A percentile compares a stretch with the other conserved stretches of the same genome.
These are phyloP conservation scores for Coniella lustricola DNA, from an alignment of 2,329 filamentous ascomycete species.

Conservation along the genomic window DNA sequence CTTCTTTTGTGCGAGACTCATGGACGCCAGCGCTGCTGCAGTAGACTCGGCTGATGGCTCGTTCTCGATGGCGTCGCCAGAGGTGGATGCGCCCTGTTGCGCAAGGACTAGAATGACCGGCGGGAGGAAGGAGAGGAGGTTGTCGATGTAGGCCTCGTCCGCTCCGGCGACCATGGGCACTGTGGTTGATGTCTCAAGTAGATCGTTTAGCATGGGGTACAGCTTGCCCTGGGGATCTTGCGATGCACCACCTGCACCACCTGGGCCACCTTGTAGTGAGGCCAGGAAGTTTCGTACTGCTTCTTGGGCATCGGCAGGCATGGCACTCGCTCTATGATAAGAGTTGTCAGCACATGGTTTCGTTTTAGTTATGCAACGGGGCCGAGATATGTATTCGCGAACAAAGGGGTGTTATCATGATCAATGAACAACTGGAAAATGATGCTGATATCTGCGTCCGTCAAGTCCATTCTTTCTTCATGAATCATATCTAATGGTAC, in stretches of 20 bases:
- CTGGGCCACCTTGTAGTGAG: constrained; percentile 59
- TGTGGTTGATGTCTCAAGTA: constrained; percentile 71
- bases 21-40: constrained; percentile 65
- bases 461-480: constrained; percentile 12
- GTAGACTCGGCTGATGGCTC: constrained; percentile 64
- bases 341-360: constrained; percentile 15
- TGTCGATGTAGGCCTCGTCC: constrained; percentile 61
- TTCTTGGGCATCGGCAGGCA: constrained; percentile 61
- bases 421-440: not conserved
- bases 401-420: constrained; percentile 20
- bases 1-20: constrained; percentile 72
- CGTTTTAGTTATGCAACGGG: not conserved
- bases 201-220: constrained; percentile 79
- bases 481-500: constrained; percentile 16
- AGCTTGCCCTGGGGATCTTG: constrained; percentile 47
- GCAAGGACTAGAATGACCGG: constrained; percentile 70
- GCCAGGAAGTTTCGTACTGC: constrained; percentile 84
- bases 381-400: constrained; percentile 15
- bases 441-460: constrained; percentile 4
- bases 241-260: constrained; percentile 29
- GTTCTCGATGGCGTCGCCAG: constrained; percentile 44
- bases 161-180: constrained; percentile 65
- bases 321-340: constrained; percentile 48
- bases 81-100: constrained; percentile 52
- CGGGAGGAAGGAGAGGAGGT: constrained; percentile 71